Percentiles rank a stretch among this genome's conserved stretches.
These are phyloP conservation scores for Aegilops tauschii DNA, from an alignment of 176 grass and related monocot species.

Conservation along the genomic window DNA sequence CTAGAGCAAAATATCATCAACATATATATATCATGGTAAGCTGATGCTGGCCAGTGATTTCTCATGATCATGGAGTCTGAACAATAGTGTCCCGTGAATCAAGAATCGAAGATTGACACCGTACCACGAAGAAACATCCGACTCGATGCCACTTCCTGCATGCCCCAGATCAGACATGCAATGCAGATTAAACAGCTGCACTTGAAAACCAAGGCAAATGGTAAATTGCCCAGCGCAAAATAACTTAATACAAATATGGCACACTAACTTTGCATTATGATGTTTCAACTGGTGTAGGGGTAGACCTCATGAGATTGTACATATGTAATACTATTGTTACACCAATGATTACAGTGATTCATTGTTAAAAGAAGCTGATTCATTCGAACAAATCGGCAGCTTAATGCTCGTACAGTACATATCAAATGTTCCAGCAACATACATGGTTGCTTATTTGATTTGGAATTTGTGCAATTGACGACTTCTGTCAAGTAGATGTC, in stretches of 20 bases:
- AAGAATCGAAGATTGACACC: not conserved
- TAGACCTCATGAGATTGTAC: not conserved
- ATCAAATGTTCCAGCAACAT: not conserved
- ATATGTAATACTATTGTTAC: not conserved
- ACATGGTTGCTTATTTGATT: not conserved
- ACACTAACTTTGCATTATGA: not conserved
- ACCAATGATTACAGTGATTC: not conserved
- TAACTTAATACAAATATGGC: not conserved
- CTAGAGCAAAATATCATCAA: not conserved
- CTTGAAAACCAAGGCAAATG: not conserved
- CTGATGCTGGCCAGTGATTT: not conserved
- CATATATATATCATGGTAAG: not conserved
- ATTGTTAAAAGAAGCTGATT: not conserved
- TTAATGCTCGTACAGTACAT: not conserved
- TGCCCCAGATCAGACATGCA: not conserved
- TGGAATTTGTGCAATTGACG: not conserved
- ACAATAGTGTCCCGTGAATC: not conserved
- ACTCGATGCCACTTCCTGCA: not conserved
- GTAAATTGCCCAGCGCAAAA: not conserved
- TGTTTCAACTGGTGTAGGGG: not conserved
- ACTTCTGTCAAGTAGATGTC: not conserved
- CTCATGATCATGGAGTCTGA: not conserved
- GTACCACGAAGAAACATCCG: not conserved
- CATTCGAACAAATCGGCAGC: not conserved
- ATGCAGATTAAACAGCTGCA: not conserved